phyloP scores from a whole-genome alignment of 352 stramenopile genomes.

The Globisporangium parvum region DNA sequence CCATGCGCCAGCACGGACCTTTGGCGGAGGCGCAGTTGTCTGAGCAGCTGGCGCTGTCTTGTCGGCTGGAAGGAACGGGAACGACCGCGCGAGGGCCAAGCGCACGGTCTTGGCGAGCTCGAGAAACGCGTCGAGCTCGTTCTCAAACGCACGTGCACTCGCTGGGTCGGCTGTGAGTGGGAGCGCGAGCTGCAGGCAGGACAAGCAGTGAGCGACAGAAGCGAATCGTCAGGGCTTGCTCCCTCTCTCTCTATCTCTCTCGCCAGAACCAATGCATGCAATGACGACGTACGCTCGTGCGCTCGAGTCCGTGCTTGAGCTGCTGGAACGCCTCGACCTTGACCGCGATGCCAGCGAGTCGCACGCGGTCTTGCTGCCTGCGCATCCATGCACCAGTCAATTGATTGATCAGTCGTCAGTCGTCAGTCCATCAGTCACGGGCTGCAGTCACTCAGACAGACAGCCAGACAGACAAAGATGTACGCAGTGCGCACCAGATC shows the following conservation, averaged over 20 bases:
- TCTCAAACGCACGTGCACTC: slow-evolving; percentile 37
- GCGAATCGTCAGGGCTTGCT: no score
- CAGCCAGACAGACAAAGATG: not conserved
- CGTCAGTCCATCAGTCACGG: not conserved
- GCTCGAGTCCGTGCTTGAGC: slow-evolving; percentile 64
- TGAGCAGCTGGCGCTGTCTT: slow-evolving; percentile 6
- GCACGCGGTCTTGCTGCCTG: slow-evolving; percentile 62
- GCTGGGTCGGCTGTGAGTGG: slow-evolving; percentile 36
- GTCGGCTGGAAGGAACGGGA: slow-evolving; percentile 45
- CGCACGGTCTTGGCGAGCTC: slow-evolving; percentile 40
- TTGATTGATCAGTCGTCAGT: not conserved
- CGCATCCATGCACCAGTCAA: not conserved
- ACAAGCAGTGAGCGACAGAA: not conserved
- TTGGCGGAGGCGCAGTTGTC: not conserved
- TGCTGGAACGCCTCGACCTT: slow-evolving; percentile 64
- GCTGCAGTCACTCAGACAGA: not conserved
- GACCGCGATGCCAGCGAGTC: slow-evolving; percentile 43
- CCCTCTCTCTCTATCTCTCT: no score
- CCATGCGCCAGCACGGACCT: slow-evolving; percentile 1
- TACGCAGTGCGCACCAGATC: slow-evolving; percentile 38
- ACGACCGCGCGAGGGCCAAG: slow-evolving; percentile 43
- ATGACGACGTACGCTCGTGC: slow-evolving; percentile 38
- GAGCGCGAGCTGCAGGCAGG: slow-evolving; percentile 39
- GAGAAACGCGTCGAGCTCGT: slow-evolving; percentile 53
- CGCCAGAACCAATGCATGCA: no score